Evolutionary conservation across 371 early-diverging fungal species (phyloP).

Genomic region (Mortierella sp.): DNA sequence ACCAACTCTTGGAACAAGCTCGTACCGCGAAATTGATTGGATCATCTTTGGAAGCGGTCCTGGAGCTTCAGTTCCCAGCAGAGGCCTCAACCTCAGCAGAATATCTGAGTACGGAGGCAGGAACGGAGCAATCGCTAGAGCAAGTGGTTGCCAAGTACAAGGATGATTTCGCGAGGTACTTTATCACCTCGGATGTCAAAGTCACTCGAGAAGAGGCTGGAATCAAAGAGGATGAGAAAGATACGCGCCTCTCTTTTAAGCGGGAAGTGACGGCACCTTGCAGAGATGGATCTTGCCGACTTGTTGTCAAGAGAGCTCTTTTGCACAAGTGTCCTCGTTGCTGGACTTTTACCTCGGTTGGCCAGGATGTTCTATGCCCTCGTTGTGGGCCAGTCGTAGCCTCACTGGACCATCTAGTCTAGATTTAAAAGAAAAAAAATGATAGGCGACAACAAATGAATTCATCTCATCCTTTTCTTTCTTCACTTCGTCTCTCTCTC

Average conservation of each 20-base stretch:
- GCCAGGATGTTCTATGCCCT: constrained; percentile 20
- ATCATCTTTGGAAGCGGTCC: constrained; percentile 61
- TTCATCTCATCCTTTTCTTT: too few species aligned
- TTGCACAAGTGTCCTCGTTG: constrained; percentile 51
- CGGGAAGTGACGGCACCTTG: constrained; percentile 1
- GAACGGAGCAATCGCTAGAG: constrained; percentile 34
- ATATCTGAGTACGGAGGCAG: constrained; percentile 21
- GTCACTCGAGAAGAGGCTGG: background rate
- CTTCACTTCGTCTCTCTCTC: too few species aligned
- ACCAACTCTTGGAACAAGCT: constrained; percentile 74
- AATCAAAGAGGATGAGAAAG: background rate
- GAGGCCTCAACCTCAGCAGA: constrained; percentile 1
- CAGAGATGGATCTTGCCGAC: constrained; percentile 21
- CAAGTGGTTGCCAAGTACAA: constrained; percentile 6
- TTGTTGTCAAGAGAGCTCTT: constrained; percentile 24
- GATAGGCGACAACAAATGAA: too few species aligned
- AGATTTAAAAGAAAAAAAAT: too few species aligned
- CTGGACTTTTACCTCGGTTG: constrained; percentile 34
- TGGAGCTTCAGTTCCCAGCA: constrained; percentile 48
- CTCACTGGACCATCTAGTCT: constrained; percentile 4
- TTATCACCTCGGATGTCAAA: constrained; percentile 61
- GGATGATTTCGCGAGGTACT: constrained; percentile 53
- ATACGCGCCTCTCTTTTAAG: constrained; percentile 5
- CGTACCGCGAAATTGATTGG: constrained; percentile 72
- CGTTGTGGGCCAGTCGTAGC: constrained; percentile 38